Evolutionary conservation across 768 basidiomycete genomes (phyloP).

Genomic region (Tubosaeta sp.): DNA sequence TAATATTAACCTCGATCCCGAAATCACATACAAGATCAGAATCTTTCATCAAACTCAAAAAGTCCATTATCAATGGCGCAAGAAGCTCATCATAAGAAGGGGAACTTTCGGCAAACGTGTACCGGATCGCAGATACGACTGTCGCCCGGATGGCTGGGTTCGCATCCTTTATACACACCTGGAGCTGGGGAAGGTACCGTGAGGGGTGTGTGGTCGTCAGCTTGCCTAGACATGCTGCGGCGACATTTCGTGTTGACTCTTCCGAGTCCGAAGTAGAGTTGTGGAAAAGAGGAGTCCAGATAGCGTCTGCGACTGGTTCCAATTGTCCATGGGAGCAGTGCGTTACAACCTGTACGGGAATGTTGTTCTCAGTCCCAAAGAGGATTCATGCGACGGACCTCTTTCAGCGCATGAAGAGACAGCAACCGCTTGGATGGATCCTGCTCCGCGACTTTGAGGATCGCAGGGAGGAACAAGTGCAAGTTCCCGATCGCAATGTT

Average conservation of each 20-base stretch:
- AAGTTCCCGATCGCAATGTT: constrained; percentile 96
- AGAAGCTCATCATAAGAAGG: constrained; percentile 87
- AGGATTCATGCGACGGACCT: constrained; percentile 43
- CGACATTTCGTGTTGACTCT: constrained; percentile 90
- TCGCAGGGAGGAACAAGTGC: constrained; percentile 77
- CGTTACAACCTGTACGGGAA: constrained; percentile 67
- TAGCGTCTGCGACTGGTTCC: constrained; percentile 79
- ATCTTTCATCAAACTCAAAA: constrained; percentile 89
- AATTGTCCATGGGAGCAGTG: constrained; percentile 84
- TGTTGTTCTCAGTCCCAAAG: not conserved
- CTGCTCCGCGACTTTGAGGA: constrained; percentile 72
- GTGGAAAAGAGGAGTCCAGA: constrained; percentile 92
- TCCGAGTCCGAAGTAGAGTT: constrained; percentile 81
- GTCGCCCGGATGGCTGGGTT: constrained; percentile 77
- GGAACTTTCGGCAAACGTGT: constrained; percentile 83
- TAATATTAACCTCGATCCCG: not conserved
- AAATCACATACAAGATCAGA: constrained; percentile 63
- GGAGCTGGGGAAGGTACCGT: constrained; percentile 88
- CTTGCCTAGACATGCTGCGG: constrained; percentile 95
- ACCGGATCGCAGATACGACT: constrained; percentile 88
- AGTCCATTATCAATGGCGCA: constrained; percentile 83
- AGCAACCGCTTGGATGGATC: constrained; percentile 78
- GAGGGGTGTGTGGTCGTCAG: constrained; percentile 88
- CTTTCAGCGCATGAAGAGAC: constrained; percentile 89
- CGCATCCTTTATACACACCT: constrained; percentile 68